Percentiles rank a stretch among this genome's conserved stretches.
These are phyloP conservation scores for Curvularia verruculosa DNA, from an alignment of 2,329 filamentous ascomycete genomes.

Conservation along the genomic window DNA sequence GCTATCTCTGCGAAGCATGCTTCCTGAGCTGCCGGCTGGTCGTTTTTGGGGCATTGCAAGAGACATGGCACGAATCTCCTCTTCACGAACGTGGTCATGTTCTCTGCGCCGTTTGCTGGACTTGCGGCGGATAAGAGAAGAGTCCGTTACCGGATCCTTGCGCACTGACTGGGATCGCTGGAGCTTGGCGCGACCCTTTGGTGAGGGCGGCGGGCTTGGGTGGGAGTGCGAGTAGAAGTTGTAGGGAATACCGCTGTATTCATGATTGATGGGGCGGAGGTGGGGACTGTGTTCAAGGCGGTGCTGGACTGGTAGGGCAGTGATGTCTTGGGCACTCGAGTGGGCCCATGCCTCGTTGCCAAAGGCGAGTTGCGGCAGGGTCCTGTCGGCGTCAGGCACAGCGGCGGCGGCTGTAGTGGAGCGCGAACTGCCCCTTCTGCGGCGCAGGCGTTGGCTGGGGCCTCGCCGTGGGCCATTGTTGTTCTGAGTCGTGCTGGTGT, in stretches of 20 bases:
- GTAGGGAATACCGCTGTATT: slow-evolving; percentile 52
- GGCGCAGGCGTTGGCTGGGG: slow-evolving; percentile 39
- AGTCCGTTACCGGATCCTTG: slow-evolving; percentile 66
- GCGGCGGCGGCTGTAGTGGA: slow-evolving; percentile 38
- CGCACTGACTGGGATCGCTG: slow-evolving; percentile 57
- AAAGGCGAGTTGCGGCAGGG: slow-evolving; percentile 22
- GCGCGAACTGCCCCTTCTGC: slow-evolving; percentile 40
- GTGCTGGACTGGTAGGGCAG: slow-evolving; percentile 52
- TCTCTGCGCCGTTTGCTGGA: slow-evolving; percentile 70
- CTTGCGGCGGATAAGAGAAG: slow-evolving; percentile 66
- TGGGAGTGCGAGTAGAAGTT: slow-evolving; percentile 51
- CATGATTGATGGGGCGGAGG: slow-evolving; percentile 53
- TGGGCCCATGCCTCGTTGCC: slow-evolving; percentile 23
- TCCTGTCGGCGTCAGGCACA: slow-evolving; percentile 40
- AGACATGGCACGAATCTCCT: slow-evolving; percentile 86
- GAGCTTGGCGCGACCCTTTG: slow-evolving; percentile 53
- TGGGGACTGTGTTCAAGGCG: slow-evolving; percentile 56
- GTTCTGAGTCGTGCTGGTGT: slow-evolving; percentile 26
- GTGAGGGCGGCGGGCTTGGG: slow-evolving; percentile 41
- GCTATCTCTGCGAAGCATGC: slow-evolving; percentile 68
- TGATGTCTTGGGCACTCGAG: slow-evolving; percentile 54
- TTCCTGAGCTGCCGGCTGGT: slow-evolving; percentile 64
- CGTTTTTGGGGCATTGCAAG: slow-evolving; percentile 69
- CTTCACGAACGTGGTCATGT: slow-evolving; percentile 78
- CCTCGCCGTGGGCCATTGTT: slow-evolving; percentile 34